phyloP scores from a whole-genome alignment of 2,329 filamentous ascomycete species.

The Phoma sp. region DNA sequence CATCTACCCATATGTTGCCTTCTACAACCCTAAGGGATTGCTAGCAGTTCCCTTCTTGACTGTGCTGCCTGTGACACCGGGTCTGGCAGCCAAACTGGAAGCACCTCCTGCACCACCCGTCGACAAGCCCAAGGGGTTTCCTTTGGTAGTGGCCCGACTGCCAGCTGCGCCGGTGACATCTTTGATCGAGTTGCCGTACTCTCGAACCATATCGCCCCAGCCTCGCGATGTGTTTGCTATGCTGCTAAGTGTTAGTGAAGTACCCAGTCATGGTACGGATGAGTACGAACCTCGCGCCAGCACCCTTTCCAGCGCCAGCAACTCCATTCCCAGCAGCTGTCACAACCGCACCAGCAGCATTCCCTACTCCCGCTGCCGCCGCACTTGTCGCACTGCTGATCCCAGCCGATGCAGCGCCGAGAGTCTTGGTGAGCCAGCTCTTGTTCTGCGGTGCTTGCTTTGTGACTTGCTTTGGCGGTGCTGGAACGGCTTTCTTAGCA shows the following conservation, averaged over 20 bases:
- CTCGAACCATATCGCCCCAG: conserved; percentile 58
- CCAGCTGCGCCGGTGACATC: conserved; percentile 56
- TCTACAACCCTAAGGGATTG: conserved; percentile 54
- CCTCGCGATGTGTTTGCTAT: conserved; percentile 54
- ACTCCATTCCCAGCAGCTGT: conserved; percentile 56
- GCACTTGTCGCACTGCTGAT: conserved; percentile 55
- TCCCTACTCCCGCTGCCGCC: conserved; percentile 54
- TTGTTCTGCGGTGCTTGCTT: conserved; percentile 40
- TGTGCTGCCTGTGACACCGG: conserved; percentile 25
- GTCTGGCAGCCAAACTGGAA: conserved; percentile 33
- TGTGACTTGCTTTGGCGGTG: conserved; percentile 12
- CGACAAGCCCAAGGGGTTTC: conserved; percentile 56
- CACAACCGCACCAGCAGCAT: conserved; percentile 53
- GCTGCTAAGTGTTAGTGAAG: conserved; percentile 34
- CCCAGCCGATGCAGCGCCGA: conserved; percentile 52
- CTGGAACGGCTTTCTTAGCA: conserved; percentile 20
- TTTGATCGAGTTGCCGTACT: conserved; percentile 60
- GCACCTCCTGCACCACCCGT: conserved; percentile 41
- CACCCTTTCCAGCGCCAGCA: conserved; percentile 55
- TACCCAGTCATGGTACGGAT: not conserved
- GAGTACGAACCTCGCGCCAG: conserved; percentile 39
- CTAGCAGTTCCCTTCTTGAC: conserved; percentile 45
- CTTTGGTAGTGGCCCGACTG: conserved; percentile 52
- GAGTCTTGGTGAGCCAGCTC: conserved; percentile 56
- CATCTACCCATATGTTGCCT: not conserved